Conservation (phyloP, 768 basidiomycete species). For the Candolleomyces eurysporus region DNA sequence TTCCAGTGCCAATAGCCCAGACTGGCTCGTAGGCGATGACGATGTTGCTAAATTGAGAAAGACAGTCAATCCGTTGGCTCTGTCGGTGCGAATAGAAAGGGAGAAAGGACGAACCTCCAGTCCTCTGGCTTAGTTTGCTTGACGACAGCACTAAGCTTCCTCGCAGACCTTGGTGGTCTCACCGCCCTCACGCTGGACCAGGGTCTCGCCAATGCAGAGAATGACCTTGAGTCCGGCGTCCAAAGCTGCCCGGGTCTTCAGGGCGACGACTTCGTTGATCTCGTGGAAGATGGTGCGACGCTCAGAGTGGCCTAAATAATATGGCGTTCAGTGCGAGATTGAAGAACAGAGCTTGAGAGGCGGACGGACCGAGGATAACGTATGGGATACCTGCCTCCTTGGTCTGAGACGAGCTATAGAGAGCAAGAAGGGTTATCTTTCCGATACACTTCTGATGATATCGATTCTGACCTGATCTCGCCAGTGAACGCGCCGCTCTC, state of each 20-base stretch:
- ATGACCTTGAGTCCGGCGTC: conserved; percentile 79
- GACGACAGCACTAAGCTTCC: conserved; percentile 74
- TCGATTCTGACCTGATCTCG: conserved; percentile 74
- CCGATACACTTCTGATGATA: too few relatives aligned
- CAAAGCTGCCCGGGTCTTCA: conserved; percentile 84
- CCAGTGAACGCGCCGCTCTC: conserved; percentile 91
- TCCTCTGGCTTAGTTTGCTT: conserved; percentile 56
- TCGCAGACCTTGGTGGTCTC: conserved; percentile 80
- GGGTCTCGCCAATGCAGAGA: conserved; percentile 94
- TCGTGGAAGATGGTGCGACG: conserved; percentile 93
- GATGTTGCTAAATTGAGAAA: conserved; percentile 56
- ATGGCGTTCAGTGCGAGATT: conserved; percentile 4
- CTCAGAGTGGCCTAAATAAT: conserved; percentile 81
- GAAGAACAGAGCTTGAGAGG: background rate
- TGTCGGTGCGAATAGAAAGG: background rate
- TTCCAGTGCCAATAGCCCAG: conserved; percentile 99
- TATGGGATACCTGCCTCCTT: conserved; percentile 82
- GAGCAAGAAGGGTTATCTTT: background rate
- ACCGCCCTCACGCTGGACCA: conserved; percentile 78
- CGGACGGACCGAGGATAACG: conserved; percentile 77
- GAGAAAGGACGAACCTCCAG: conserved; percentile 66
- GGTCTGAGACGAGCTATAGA: conserved; percentile 72
- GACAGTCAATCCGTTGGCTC: background rate
- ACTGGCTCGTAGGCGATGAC: conserved; percentile 97
- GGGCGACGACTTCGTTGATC: conserved; percentile 75